Evolutionary conservation across 345 rosid genomes (phyloP).

Genomic region (Populus ilicifolia): DNA sequence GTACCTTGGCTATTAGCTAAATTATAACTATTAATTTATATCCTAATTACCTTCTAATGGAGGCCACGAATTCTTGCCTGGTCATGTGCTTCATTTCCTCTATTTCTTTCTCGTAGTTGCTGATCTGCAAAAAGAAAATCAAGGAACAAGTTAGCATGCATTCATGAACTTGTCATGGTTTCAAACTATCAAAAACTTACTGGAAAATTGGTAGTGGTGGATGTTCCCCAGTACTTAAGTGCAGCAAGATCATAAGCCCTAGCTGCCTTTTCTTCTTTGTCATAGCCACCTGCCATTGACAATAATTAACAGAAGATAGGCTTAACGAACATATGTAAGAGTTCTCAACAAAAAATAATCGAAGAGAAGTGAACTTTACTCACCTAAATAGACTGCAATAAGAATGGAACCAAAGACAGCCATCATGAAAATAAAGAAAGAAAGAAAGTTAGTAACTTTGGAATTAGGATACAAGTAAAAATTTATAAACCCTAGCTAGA

Average conservation of each 20-base stretch:
- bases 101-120: conserved; percentile 90
- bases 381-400: conserved; percentile 80
- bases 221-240: conserved; percentile 94
- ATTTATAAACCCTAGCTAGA: conserved; percentile 3
- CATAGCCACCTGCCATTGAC: conserved; percentile 76
- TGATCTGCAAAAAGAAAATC: conserved; percentile 44
- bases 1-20: neutral
- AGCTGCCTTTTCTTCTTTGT: conserved; percentile 99
- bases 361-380: conserved; percentile 17
- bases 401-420: conserved; percentile 13
- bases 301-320: neutral
- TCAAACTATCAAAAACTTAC: conserved; percentile 26
- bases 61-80: conserved; percentile 93
- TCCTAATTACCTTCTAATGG: conserved; percentile 70
- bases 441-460: conserved; percentile 8
- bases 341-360: neutral
- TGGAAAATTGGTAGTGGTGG: conserved; percentile 94
- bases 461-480: neutral
- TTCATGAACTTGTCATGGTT: neutral
- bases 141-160: neutral
- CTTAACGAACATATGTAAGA: neutral
- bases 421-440: conserved; percentile 15
- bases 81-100: conserved; percentile 99
- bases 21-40: neutral
- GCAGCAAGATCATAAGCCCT: conserved; percentile 96